Conservation (phyloP, 345 rosid species). For the Acer negundo region DNA sequence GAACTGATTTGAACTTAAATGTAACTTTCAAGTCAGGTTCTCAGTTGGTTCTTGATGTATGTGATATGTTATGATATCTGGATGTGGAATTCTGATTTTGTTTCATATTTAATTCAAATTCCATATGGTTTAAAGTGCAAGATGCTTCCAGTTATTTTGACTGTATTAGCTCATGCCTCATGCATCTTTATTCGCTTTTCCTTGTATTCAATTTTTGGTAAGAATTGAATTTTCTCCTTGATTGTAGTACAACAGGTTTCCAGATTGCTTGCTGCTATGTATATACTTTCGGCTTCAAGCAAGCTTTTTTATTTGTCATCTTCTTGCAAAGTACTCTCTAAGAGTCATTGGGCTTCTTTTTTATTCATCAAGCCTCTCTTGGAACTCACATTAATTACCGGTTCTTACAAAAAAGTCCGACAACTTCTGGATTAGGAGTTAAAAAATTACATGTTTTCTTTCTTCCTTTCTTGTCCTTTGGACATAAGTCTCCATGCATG, state of each 20-base stretch:
- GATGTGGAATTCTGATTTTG: too few species aligned
- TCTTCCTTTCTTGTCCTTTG: conserved; percentile 6
- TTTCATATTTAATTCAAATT: too few species aligned
- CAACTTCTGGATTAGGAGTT: conserved; percentile 47
- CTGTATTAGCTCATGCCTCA: too few species aligned
- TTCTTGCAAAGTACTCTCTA: conserved; percentile 54
- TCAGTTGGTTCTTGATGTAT: too few species aligned
- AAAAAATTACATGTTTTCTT: conserved; percentile 13
- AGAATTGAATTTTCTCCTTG: conserved; percentile 12
- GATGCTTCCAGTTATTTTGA: too few species aligned
- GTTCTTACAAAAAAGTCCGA: conserved; percentile 47
- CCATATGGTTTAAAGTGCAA: too few species aligned
- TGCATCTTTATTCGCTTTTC: neutral
- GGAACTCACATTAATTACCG: conserved; percentile 69
- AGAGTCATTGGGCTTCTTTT: conserved; percentile 88
- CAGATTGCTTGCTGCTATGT: conserved; percentile 64
- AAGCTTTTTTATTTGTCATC: conserved; percentile 43
- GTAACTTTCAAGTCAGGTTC: too few species aligned
- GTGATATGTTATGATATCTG: too few species aligned
- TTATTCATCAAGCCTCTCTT: conserved; percentile 90
- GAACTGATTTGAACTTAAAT: too few species aligned
- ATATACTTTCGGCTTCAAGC: conserved; percentile 59
- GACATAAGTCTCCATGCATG: too few species aligned
- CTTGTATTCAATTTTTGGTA: conserved; percentile 8
- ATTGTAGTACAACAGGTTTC: conserved; percentile 57